A percentile compares a stretch with the other conserved stretches of the same genome.
Conservation (phyloP, 257 asterid species). For the Haberlea rhodopensis region DNA sequence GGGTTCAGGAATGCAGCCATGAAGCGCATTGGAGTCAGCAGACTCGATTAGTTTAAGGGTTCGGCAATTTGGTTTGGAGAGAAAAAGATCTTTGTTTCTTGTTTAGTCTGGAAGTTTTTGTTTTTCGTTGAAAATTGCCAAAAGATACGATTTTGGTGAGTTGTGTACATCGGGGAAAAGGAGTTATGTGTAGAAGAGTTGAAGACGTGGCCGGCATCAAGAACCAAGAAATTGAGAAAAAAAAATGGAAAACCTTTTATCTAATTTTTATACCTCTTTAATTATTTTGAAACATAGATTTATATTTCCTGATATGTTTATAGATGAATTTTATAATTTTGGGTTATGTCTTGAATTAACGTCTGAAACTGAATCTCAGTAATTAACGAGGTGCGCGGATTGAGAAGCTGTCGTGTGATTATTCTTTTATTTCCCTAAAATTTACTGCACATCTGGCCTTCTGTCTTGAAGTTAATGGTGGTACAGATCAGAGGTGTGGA, state of each 20-base stretch:
- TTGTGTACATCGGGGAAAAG: conserved; percentile 38
- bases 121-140: not conserved
- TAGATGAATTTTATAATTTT: too few species aligned
- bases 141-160: conserved; percentile 28
- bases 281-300: too few species aligned
- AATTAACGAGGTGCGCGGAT: too few species aligned
- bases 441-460: too few species aligned
- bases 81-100: conserved; percentile 53
- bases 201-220: conserved; percentile 10
- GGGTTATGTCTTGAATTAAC: too few species aligned
- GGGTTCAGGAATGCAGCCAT: conserved; percentile 58
- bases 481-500: too few species aligned
- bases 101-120: conserved; percentile 24
- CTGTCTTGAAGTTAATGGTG: too few species aligned
- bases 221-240: not conserved
- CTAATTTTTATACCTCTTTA: too few species aligned
- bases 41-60: conserved; percentile 38
- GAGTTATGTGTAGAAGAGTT: not conserved
- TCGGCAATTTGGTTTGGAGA: not conserved
- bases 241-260: conserved; percentile 5
- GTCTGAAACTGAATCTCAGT: too few species aligned
- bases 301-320: too few species aligned
- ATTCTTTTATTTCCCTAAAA: too few species aligned
- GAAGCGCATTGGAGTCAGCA: conserved; percentile 61
- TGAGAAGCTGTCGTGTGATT: too few species aligned